These are phyloP conservation scores for Quillaja saponaria DNA, from an alignment of 306 rosid genomes.

Conservation along the genomic window DNA sequence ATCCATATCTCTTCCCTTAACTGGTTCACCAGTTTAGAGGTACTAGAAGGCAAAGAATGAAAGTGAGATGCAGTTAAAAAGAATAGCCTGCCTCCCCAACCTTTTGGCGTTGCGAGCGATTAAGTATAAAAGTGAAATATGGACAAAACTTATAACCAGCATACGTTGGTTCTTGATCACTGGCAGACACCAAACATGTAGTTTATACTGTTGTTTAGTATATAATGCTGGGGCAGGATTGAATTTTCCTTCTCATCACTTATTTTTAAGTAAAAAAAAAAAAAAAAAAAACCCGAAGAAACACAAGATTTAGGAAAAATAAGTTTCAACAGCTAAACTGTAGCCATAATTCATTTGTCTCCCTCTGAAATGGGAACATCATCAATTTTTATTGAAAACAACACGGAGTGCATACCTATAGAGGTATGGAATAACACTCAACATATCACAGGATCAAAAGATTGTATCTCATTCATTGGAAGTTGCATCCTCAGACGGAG, in stretches of 20 bases:
- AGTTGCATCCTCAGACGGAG: constrained; percentile 59
- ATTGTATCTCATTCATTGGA: constrained; percentile 53
- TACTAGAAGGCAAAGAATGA: too few species aligned
- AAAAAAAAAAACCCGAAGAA: neutral
- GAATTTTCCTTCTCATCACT: neutral
- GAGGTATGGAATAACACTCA: constrained; percentile 45
- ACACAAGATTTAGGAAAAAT: constrained; percentile 24
- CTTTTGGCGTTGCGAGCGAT: too few species aligned
- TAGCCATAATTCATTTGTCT: constrained; percentile 36
- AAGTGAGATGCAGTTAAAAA: too few species aligned
- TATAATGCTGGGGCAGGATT: neutral
- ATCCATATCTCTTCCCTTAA: too few species aligned
- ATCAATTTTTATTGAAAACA: constrained; percentile 35
- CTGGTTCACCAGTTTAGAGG: too few species aligned
- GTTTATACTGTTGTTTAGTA: too few species aligned
- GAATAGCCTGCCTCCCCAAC: too few species aligned
- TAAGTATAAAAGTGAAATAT: too few species aligned
- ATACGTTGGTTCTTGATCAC: too few species aligned
- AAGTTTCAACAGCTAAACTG: constrained; percentile 25
- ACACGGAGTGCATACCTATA: constrained; percentile 39
- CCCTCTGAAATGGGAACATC: constrained; percentile 37
- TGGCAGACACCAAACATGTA: too few species aligned
- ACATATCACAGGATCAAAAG: constrained; percentile 34
- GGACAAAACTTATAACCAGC: too few species aligned
- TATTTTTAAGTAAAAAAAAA: neutral